These are phyloP conservation scores for Globisporangium viniferum DNA, from an alignment of 352 stramenopile genomes.

Conservation along the genomic window DNA sequence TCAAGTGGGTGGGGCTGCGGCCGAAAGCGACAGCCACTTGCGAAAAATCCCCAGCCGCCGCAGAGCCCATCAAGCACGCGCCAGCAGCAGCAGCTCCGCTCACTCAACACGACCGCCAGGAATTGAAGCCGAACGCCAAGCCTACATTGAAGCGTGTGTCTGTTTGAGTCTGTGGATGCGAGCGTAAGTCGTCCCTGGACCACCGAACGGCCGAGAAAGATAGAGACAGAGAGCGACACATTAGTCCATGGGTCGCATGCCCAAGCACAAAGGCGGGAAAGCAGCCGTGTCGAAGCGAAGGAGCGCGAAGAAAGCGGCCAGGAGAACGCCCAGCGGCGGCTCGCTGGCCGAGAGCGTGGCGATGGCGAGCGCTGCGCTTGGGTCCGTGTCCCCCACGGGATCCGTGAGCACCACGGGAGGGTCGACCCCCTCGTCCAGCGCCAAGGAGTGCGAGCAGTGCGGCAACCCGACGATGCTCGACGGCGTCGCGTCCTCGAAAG, in stretches of 20 bases:
- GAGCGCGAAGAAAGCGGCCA: slow-evolving; percentile 25
- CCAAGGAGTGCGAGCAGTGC: slow-evolving; percentile 54
- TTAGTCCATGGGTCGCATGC: slow-evolving; percentile 17
- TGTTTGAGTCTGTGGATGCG: slow-evolving; percentile 2
- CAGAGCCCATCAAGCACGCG: not conserved
- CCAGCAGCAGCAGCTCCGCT: not conserved
- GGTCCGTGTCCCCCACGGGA: slow-evolving; percentile 9
- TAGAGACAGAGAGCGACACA: not conserved
- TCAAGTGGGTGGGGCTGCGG: slow-evolving; percentile 7
- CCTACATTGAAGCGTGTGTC: not conserved
- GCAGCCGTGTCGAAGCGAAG: slow-evolving; percentile 16
- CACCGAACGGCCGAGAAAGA: not conserved
- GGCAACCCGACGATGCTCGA: slow-evolving; percentile 33
- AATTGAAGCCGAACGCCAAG: too few species aligned
- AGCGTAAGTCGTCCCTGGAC: not conserved
- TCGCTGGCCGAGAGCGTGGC: slow-evolving; percentile 11
- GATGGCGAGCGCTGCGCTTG: slow-evolving; percentile 9
- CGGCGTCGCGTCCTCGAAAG: slow-evolving; percentile 33
- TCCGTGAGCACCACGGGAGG: slow-evolving; percentile 14
- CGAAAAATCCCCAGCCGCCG: slow-evolving; percentile 17
- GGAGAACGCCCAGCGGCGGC: slow-evolving; percentile 22
- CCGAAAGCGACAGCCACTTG: slow-evolving; percentile 10
- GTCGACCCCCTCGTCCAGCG: slow-evolving; percentile 19
- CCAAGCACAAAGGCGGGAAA: slow-evolving; percentile 22
- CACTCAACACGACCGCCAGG: not conserved